phyloP scores from a whole-genome alignment of 805 yeast genomes.

The Metschnikowia arizonensis region DNA sequence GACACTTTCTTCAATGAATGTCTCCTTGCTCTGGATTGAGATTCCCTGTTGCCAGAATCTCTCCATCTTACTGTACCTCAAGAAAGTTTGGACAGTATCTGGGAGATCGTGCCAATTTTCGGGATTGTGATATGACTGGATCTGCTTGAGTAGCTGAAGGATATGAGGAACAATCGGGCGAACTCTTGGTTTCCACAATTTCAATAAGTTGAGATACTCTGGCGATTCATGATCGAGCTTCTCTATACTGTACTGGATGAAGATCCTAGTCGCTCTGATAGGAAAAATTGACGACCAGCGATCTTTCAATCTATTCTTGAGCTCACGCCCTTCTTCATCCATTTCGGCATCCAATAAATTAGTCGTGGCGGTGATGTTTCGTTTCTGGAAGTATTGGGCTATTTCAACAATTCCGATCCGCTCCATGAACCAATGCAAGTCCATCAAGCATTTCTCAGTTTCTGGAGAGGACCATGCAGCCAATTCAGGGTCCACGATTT shows the following conservation, averaged over 20 bases:
- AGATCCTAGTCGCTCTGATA: conserved; percentile 89
- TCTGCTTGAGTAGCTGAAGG: conserved; percentile 78
- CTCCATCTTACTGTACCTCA: conserved; percentile 83
- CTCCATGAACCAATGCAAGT: conserved; percentile 97
- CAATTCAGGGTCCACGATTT: conserved; percentile 90
- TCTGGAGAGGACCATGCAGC: conserved; percentile 89
- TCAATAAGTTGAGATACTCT: conserved; percentile 65
- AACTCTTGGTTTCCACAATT: conserved; percentile 89
- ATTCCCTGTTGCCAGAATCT: conserved; percentile 99
- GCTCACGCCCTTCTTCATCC: conserved; percentile 80
- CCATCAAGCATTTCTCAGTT: conserved; percentile 83
- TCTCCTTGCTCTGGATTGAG: conserved; percentile 87
- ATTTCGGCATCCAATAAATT: conserved; percentile 73
- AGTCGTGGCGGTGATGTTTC: conserved; percentile 76
- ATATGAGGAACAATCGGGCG: conserved; percentile 90
- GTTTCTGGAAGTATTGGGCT: conserved; percentile 79
- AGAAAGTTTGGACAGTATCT: conserved; percentile 84
- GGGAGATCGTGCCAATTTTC: conserved; percentile 88
- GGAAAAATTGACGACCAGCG: conserved; percentile 96
- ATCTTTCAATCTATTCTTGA: conserved; percentile 75
- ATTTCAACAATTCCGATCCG: conserved; percentile 91
- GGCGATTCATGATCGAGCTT: conserved; percentile 75
- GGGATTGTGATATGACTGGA: conserved; percentile 93
- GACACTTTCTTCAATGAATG: conserved; percentile 89
- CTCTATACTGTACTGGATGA: conserved; percentile 93